Evolutionary conservation across 208 protist species (phyloP), one percentile per base, ranked within the genome.

Genomic region (Trypanosomatidae sp.): DNA sequence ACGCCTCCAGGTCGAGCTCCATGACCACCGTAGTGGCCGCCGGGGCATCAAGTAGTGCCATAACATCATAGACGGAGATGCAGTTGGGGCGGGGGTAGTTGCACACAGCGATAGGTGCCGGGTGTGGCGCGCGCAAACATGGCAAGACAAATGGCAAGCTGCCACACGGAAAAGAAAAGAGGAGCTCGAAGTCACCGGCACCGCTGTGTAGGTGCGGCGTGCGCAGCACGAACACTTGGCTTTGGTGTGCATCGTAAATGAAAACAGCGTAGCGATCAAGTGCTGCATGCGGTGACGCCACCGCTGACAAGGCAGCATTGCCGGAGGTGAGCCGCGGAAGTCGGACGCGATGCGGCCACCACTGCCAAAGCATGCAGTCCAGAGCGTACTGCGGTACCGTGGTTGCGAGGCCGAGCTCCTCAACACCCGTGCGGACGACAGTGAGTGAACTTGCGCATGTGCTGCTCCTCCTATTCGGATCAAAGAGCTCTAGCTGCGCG

Each of bases 81-180:
- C 79, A 73, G 71, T 91, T 87, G 3, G 79, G 69, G 13, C 56
- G 66, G 17, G 91, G 88, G 41, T 83, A 81, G 78, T 93, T 87
- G 77, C 84, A 91, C 25, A 95, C 77, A 30, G 89, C 81, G 19
- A 95, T 73, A 0, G 91, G 88, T 43, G 89, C 82, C 43, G 89
- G 77, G 52, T 83, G 85, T 4, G 44, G 64, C 1, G 71, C 58
- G 5, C 82, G 77, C 62, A 95, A 62, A 33, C 79, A 91, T 3
- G 88, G 91, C 64, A 95, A 69, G 19, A 92, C 84, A 28, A 91
- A 71, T 0, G 88, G 88, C 25, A 81, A 68, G 56, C 79, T 76
- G 43, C 84, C 81, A 56, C 74, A 77, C 19, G 68, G 72, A 17
- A 95, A 62, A 9, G 80, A 77, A 49, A 92, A 91, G 22, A 93